Evolutionary conservation across 2,329 filamentous ascomycete species (phyloP).

Genomic region (Paramyrothecium roridum): DNA sequence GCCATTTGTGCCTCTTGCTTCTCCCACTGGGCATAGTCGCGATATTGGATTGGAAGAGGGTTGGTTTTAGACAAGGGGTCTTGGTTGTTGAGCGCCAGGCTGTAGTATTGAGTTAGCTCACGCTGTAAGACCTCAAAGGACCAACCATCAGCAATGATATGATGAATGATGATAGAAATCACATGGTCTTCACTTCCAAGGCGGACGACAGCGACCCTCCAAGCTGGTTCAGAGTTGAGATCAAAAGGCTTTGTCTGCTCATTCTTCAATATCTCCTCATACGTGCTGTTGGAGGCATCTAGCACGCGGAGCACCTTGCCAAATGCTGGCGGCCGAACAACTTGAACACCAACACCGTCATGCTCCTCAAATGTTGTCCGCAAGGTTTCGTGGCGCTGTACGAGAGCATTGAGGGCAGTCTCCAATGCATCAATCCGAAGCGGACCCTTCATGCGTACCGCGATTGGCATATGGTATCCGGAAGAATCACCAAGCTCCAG

Average conservation of each 20-base stretch:
- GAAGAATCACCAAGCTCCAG: conserved; percentile 2
- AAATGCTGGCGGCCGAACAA: not conserved
- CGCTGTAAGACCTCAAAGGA: conserved; percentile 9
- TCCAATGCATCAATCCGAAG: conserved; percentile 4
- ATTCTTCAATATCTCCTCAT: not conserved
- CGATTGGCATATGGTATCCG: conserved; percentile 7
- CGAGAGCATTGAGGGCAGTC: conserved; percentile 4
- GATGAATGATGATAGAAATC: conserved; percentile 11
- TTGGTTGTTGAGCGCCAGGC: not conserved
- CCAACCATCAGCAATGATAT: conserved; percentile 12
- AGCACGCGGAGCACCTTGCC: not conserved
- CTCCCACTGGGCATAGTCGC: conserved; percentile 14
- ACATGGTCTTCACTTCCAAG: conserved; percentile 5
- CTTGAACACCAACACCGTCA: conserved; percentile 4
- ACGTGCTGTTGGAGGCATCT: not conserved
- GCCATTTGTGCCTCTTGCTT: conserved; percentile 5
- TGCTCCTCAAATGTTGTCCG: conserved; percentile 6
- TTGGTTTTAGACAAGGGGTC: conserved; percentile 6
- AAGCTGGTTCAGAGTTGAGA: conserved; percentile 6
- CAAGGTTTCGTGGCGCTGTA: conserved; percentile 9
- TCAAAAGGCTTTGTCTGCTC: conserved; percentile 4
- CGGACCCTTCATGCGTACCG: conserved; percentile 3
- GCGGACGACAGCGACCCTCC: conserved; percentile 7
- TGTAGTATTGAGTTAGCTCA: conserved; percentile 7
- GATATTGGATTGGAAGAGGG: conserved; percentile 16